phyloP scores from a whole-genome alignment of 2,329 filamentous ascomycete species.

The Apiospora saccharicola region DNA sequence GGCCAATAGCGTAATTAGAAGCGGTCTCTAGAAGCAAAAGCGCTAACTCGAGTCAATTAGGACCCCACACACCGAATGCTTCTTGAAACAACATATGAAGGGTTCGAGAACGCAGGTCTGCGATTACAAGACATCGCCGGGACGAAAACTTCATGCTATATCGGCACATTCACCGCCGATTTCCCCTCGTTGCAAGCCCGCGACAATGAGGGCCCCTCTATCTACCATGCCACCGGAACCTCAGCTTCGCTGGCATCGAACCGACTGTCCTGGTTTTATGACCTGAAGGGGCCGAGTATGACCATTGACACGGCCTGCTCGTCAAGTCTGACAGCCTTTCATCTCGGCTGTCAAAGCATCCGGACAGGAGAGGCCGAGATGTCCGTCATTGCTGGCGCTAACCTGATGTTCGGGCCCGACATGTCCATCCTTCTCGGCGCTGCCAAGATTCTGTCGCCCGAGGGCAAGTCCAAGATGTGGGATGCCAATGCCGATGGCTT shows the following conservation, averaged over 20 bases:
- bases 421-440: conserved; percentile 32
- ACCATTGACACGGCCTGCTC: conserved; percentile 46
- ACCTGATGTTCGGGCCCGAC: conserved; percentile 38
- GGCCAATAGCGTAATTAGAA: not conserved
- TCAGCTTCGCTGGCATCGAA: conserved; percentile 31
- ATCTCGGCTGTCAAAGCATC: conserved; percentile 43
- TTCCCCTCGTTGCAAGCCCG: not conserved
- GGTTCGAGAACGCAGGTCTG: not conserved
- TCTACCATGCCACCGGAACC: conserved; percentile 13
- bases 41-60: not conserved
- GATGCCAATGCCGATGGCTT: conserved; percentile 47
- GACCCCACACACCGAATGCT: conserved; percentile 12
- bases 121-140: not conserved
- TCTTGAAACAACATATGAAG: conserved; percentile 2
- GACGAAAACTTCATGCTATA: not conserved
- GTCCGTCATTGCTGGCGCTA: conserved; percentile 38
- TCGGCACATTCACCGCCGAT: conserved; percentile 18
- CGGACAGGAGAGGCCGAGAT: conserved; percentile 38
- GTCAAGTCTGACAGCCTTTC: conserved; percentile 40
- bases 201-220: not conserved
- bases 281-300: conserved; percentile 40
- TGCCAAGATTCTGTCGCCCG: conserved; percentile 30
- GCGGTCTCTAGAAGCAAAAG: not conserved
- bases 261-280: conserved; percentile 38
- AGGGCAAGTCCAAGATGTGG: conserved; percentile 37